Evolutionary conservation across 208 protist species (phyloP).

Genomic region (Acanthamoeba sp.): DNA sequence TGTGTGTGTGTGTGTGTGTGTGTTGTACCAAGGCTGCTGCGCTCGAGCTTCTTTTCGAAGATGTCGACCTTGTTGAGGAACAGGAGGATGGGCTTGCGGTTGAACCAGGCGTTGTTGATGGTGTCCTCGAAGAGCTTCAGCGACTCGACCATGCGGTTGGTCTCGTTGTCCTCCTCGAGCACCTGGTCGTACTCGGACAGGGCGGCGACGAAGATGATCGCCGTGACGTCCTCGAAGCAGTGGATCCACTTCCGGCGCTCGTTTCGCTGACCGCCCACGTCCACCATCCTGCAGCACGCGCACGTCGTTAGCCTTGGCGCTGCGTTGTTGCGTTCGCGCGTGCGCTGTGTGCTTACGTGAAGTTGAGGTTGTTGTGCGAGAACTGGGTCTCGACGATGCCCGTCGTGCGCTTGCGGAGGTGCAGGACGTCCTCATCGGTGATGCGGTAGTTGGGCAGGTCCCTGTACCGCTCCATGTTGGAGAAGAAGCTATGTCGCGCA

Average conservation of each 20-base stretch:
- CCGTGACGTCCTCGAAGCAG: slow-evolving; percentile 91
- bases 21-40: not conserved
- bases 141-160: slow-evolving; percentile 90
- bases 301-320: not conserved
- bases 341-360: slow-evolving; percentile 2
- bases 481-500: slow-evolving; percentile 88
- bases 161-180: slow-evolving; percentile 89
- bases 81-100: slow-evolving; percentile 88
- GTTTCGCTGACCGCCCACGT: slow-evolving; percentile 92
- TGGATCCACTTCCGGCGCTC: slow-evolving; percentile 94
- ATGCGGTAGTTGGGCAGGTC: slow-evolving; percentile 85
- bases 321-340: too few relatives aligned
- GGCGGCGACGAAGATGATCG: slow-evolving; percentile 89
- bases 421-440: slow-evolving; percentile 90
- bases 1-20: not conserved
- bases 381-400: slow-evolving; percentile 90
- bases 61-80: slow-evolving; percentile 92
- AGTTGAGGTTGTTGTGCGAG: slow-evolving; percentile 40
- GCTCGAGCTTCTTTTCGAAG: slow-evolving; percentile 89
- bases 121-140: slow-evolving; percentile 88
- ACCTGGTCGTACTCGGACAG: slow-evolving; percentile 90
- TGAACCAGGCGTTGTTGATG: slow-evolving; percentile 87
- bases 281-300: slow-evolving; percentile 85
- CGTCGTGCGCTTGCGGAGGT: slow-evolving; percentile 88
- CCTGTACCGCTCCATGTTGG: slow-evolving; percentile 83